These are phyloP conservation scores for Verticillium dahliae DNA, from an alignment of 2,329 filamentous ascomycete genomes.

Conservation along the genomic window DNA sequence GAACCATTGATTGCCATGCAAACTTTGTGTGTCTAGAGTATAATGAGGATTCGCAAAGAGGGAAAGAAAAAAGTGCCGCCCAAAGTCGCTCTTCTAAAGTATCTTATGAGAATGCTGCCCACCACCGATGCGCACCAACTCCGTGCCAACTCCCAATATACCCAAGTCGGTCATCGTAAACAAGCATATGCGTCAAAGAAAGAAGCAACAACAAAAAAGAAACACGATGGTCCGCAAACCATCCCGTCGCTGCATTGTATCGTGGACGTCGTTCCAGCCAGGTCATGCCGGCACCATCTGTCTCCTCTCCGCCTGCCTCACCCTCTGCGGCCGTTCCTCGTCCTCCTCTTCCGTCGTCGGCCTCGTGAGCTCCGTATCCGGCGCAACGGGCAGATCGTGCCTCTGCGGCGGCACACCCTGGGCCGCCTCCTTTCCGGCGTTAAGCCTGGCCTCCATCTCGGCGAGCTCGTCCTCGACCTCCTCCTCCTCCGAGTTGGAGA, in stretches of 20 bases:
- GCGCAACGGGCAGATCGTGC: conserved; percentile 18
- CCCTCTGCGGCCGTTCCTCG: conserved; percentile 5
- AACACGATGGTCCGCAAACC: background rate
- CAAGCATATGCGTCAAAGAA: background rate
- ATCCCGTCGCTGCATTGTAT: background rate
- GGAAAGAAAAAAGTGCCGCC: background rate
- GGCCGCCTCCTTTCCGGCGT: conserved; percentile 4
- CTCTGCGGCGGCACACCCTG: conserved; percentile 1
- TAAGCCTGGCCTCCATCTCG: conserved; percentile 52
- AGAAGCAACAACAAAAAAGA: background rate
- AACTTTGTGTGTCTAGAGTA: background rate
- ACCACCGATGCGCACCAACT: background rate
- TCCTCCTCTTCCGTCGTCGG: conserved; percentile 9
- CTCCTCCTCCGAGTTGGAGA: conserved; percentile 93
- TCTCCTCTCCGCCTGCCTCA: conserved; percentile 24
- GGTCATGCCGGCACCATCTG: conserved; percentile 30
- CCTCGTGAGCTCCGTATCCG: conserved; percentile 24
- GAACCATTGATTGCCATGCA: no score
- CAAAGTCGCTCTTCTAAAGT: background rate
- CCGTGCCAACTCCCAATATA: background rate
- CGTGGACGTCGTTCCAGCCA: background rate
- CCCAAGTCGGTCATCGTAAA: background rate
- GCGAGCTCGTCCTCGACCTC: conserved; percentile 95
- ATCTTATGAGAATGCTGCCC: background rate
- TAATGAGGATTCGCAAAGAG: background rate